A percentile compares a stretch with the other conserved stretches of the same genome.
phyloP scores from a whole-genome alignment of 2,329 filamentous ascomycete genomes.

The Samsoniella hepiali region DNA sequence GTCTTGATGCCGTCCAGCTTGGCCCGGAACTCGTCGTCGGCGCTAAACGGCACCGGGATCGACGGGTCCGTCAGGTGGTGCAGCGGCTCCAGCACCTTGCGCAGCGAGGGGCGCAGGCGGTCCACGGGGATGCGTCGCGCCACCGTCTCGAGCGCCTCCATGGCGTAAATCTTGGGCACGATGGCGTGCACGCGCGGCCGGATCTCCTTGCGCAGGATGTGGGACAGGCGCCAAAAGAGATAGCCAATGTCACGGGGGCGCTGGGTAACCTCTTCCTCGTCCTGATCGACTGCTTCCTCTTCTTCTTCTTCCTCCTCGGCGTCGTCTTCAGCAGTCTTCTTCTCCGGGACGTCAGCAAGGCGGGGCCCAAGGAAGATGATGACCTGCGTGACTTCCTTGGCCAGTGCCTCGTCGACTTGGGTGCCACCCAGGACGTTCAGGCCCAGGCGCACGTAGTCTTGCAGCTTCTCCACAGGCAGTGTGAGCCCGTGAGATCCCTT shows the following conservation, averaged over 20 bases:
- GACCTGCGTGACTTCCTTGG: slow-evolving; percentile 74
- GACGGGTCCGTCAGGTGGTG: slow-evolving; percentile 80
- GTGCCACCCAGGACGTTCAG: slow-evolving; percentile 56
- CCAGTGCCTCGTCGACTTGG: slow-evolving; percentile 70
- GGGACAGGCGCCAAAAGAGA: slow-evolving; percentile 74
- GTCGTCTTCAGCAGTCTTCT: slow-evolving; percentile 50
- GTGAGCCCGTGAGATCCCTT: slow-evolving; percentile 67
- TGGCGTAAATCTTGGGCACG: slow-evolving; percentile 69
- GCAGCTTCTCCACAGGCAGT: slow-evolving; percentile 62
- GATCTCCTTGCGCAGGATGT: slow-evolving; percentile 73
- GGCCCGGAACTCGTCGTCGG: slow-evolving; percentile 65
- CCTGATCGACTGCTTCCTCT: slow-evolving; percentile 32
- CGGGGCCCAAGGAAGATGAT: slow-evolving; percentile 73
- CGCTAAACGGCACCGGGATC: slow-evolving; percentile 68
- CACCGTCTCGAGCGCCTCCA: slow-evolving; percentile 71
- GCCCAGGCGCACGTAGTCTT: slow-evolving; percentile 50
- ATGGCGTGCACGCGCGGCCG: slow-evolving; percentile 61
- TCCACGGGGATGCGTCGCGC: slow-evolving; percentile 57
- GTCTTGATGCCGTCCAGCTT: slow-evolving; percentile 68
- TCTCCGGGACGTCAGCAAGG: slow-evolving; percentile 35
- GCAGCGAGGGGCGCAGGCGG: slow-evolving; percentile 60
- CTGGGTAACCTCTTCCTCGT: slow-evolving; percentile 37
- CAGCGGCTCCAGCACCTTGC: slow-evolving; percentile 58
- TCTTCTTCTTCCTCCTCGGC: slow-evolving; percentile 39
- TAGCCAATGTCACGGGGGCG: slow-evolving; percentile 54